phyloP scores from a whole-genome alignment of 2,329 filamentous ascomycete species.

The Madurella fahalii region DNA sequence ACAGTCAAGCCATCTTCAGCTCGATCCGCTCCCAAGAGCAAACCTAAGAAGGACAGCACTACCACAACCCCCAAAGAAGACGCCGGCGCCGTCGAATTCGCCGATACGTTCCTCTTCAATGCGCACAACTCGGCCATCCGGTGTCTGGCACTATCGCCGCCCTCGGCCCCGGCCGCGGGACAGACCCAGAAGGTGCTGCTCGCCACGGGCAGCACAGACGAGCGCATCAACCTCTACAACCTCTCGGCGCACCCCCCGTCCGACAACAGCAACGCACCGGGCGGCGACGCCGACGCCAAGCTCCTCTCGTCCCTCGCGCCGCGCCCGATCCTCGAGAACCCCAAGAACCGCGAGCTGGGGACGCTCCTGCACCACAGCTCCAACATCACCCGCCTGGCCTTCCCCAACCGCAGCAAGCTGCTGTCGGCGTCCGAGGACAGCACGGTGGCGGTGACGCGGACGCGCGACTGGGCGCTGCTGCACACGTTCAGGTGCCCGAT shows the following conservation, averaged over 20 bases:
- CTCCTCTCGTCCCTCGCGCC: constrained; percentile 64
- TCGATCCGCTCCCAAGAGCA: constrained; percentile 13
- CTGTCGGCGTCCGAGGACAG: constrained; percentile 88
- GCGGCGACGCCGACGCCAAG: constrained; percentile 47
- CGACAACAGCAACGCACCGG: constrained; percentile 24
- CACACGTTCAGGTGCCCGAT: constrained; percentile 86
- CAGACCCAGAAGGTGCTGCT: constrained; percentile 80
- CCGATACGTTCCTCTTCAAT: constrained; percentile 93
- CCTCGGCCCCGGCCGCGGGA: constrained; percentile 56
- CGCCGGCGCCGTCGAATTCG: constrained; percentile 56
- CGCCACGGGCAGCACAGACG: constrained; percentile 87
- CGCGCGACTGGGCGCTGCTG: constrained; percentile 83
- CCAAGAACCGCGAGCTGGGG: constrained; percentile 82
- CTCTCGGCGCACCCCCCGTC: constrained; percentile 65
- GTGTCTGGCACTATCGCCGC: constrained; percentile 78
- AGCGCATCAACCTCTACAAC: constrained; percentile 91
- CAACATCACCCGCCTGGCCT: constrained; percentile 72
- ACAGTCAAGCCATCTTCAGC: constrained; percentile 39
- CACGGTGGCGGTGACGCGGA: constrained; percentile 80
- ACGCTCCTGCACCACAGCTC: constrained; percentile 82
- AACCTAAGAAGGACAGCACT: constrained; percentile 21
- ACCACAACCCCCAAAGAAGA: constrained; percentile 27
- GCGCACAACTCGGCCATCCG: constrained; percentile 88
- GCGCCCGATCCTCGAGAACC: constrained; percentile 75
- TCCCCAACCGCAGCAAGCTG: constrained; percentile 82